Evolutionary conservation across 2,329 filamentous ascomycete species (phyloP), one percentile per base, ranked within the genome.

Genomic region (Diaporthe citrichinensis): DNA sequence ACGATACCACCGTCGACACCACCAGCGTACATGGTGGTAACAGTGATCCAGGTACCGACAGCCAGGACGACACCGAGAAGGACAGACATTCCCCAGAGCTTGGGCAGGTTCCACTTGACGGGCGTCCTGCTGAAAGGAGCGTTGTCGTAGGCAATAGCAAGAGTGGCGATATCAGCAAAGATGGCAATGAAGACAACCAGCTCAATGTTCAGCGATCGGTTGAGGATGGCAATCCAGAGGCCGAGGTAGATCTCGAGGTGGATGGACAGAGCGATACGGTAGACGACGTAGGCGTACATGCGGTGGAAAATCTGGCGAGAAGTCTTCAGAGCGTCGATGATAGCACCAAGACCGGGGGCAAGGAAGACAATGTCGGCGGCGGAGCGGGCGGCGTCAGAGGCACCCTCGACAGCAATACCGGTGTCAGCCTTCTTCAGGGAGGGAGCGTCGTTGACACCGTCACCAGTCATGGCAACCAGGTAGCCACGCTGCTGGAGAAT

Each of bases 341-440:
- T 97, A 78, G 95, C 94, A 85, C 95, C 95, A 78, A 98, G 92
- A 88, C 95, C 95, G 73, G 95, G 95, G 80, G 94, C 95, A 83
- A 98, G 91, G 90, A 98, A 98, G 80, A 98, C 95, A 81, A 98
- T 98, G 86, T 98, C 95, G 82, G 95, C 94, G 79, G 95, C 95
- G 76, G 95, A 97, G 79, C 95, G 94, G 81, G 95, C 95, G 83
- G 95, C 95, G 84, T 98, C 95, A 39, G 95, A 97, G 77, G 95
- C 92, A 88, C 95, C 95, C 88, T 98, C 94, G 81, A 98, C 95
- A 78, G 95, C 95, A 87, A 98, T 98, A 90, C 95, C 95, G 81
- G 95, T 97, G 87, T 98, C 95, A n/a, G 95, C 95, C 89, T 96
- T 97, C 89, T 98, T 97, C 83, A 98, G 89, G 41, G 95, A 97